Percentiles rank a stretch among this genome's conserved stretches.
Conservation (phyloP, 495 filamentous ascomycete species). For the Jackrogersella multiformis region DNA sequence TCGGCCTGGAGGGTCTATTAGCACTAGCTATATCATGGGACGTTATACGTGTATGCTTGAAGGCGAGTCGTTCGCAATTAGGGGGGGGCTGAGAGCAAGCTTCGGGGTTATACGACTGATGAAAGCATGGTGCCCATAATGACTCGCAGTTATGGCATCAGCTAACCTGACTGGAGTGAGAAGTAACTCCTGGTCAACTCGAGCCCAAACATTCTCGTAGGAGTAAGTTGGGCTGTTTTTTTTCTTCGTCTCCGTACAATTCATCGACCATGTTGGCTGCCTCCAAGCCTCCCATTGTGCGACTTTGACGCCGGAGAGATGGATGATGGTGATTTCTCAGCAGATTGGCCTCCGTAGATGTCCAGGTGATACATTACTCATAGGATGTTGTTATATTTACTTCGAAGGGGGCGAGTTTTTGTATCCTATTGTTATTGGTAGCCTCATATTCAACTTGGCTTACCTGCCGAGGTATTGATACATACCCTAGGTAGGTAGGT, state of each 20-base stretch:
- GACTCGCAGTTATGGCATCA: conserved; percentile 12
- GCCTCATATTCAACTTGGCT: conserved; percentile 31
- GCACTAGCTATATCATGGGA: conserved; percentile 31
- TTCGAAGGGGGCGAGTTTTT: conserved; percentile 6
- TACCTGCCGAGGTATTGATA: too few species aligned
- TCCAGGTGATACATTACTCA: conserved; percentile 33
- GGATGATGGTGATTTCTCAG: background rate
- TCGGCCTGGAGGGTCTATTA: conserved; percentile 1
- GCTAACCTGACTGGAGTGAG: conserved; percentile 8
- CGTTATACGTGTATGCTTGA: conserved; percentile 8
- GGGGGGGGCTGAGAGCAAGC: conserved; percentile 16
- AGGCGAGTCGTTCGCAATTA: conserved; percentile 8
- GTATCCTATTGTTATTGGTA: conserved; percentile 29
- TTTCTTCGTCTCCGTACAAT: conserved; percentile 25
- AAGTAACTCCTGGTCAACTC: conserved; percentile 1
- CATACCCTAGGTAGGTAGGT: too few species aligned
- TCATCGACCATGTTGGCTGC: conserved; percentile 24
- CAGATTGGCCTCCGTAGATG: conserved; percentile 18
- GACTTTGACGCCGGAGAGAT: conserved; percentile 18
- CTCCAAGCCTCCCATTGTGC: conserved; percentile 26
- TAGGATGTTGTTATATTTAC: background rate
- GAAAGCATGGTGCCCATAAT: conserved; percentile 5
- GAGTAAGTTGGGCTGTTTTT: conserved; percentile 25
- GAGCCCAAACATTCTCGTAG: conserved; percentile 18
- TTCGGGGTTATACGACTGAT: conserved; percentile 14